Percentiles rank a stretch among this genome's conserved stretches.
Conservation (phyloP, 257 asterid genomes). For the Przewalskia tangutica region DNA sequence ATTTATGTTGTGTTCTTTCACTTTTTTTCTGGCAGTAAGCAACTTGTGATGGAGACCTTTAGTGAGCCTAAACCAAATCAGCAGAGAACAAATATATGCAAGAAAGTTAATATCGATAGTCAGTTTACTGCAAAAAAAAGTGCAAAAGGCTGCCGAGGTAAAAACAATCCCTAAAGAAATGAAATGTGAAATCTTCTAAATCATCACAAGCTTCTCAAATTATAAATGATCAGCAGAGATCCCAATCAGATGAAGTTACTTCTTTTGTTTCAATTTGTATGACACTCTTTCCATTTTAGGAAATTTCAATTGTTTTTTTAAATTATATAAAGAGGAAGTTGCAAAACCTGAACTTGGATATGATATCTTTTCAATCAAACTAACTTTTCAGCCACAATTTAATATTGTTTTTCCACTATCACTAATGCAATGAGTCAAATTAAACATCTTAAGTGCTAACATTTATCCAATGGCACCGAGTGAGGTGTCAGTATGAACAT, state of each 20-base stretch:
- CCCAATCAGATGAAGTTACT: neutral
- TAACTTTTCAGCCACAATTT: neutral
- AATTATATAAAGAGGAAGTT: neutral
- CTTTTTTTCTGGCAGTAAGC: conserved; percentile 33
- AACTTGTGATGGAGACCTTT: conserved; percentile 54
- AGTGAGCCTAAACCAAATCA: conserved; percentile 43
- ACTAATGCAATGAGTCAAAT: neutral
- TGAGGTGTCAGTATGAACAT: neutral
- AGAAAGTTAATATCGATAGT: neutral
- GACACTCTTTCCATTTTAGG: neutral
- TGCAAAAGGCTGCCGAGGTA: neutral
- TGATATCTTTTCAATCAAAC: neutral
- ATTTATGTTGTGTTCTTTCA: conserved; percentile 37
- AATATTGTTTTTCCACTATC: neutral
- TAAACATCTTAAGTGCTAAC: neutral
- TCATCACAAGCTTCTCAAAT: neutral
- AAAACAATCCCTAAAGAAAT: neutral
- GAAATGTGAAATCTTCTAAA: neutral
- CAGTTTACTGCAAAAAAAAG: neutral
- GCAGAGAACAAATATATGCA: neutral
- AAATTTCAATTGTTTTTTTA: neutral
- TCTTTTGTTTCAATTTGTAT: neutral
- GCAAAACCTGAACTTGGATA: neutral
- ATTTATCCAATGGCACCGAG: neutral
- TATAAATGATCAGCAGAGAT: neutral